These are phyloP conservation scores for Raddia guianensis DNA, from an alignment of 176 grass and related monocot genomes.

Conservation along the genomic window DNA sequence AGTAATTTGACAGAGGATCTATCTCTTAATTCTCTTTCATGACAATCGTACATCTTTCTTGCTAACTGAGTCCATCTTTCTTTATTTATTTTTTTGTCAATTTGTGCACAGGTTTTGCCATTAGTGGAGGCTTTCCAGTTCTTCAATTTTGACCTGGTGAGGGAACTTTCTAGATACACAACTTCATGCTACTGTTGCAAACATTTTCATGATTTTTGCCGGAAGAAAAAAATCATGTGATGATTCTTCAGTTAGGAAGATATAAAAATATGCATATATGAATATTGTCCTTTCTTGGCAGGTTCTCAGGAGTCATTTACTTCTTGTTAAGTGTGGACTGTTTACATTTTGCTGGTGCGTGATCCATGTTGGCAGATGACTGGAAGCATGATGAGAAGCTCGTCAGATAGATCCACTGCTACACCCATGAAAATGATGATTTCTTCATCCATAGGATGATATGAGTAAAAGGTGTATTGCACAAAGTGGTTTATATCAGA, in stretches of 20 bases:
- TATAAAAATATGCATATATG: conserved; percentile 13
- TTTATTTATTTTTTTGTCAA: conserved; percentile 25
- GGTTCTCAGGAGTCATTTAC: conserved; percentile 45
- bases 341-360: conserved; percentile 28
- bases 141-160: conserved; percentile 83
- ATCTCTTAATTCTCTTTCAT: not conserved
- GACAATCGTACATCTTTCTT: not conserved
- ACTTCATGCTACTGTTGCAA: not conserved
- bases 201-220: not conserved
- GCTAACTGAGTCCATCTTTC: not conserved
- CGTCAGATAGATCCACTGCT: conserved; percentile 53
- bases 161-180: conserved; percentile 23
- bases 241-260: conserved; percentile 39
- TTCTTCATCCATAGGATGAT: too few relatives aligned
- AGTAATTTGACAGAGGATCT: not conserved
- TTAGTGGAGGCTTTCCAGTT: conserved; percentile 82
- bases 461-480: too few relatives aligned
- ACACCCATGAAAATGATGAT: conserved; percentile 87
- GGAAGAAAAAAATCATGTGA: not conserved
- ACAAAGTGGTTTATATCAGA: too few relatives aligned
- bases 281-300: conserved; percentile 43
- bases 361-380: conserved; percentile 40
- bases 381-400: conserved; percentile 39
- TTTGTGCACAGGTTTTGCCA: conserved; percentile 69
- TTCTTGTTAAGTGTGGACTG: conserved; percentile 2